These are phyloP conservation scores for Tillandsia fasciculata DNA, from an alignment of 176 grass and related monocot genomes.

Conservation along the genomic window DNA sequence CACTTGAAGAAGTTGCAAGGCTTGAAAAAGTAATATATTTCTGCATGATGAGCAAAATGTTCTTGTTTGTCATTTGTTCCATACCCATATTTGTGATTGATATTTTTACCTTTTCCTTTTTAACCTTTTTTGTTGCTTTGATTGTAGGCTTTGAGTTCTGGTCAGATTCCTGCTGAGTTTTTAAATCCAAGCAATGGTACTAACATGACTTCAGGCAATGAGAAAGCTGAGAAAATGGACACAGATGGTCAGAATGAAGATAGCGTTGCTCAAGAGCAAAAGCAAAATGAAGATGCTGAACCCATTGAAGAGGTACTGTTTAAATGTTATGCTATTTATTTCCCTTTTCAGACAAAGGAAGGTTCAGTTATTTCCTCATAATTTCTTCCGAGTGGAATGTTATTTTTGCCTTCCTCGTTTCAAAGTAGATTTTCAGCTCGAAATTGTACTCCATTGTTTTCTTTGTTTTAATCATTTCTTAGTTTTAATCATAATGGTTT, in stretches of 20 bases:
- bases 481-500: neutral
- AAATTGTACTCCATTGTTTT: neutral
- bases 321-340: neutral
- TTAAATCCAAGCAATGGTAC: conserved; percentile 42
- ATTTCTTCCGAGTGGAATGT: neutral
- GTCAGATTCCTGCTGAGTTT: conserved; percentile 81
- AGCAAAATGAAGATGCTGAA: conserved; percentile 35
- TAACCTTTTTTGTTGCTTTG: neutral
- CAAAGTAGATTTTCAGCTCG: neutral
- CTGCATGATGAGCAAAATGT: neutral
- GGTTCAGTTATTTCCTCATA: neutral
- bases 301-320: conserved; percentile 56
- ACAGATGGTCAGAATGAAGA: conserved; percentile 41
- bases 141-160: conserved; percentile 69
- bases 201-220: conserved; percentile 34
- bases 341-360: neutral
- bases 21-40: conserved; percentile 66
- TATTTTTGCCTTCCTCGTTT: neutral
- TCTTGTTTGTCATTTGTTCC: neutral
- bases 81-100: neutral
- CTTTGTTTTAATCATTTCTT: neutral
- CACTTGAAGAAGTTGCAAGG: conserved; percentile 89
- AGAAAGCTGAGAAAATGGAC: conserved; percentile 59
- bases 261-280: conserved; percentile 32
- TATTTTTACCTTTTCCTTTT: neutral